Conservation (phyloP, 148 eudicot genomes). For the Silene conica region DNA sequence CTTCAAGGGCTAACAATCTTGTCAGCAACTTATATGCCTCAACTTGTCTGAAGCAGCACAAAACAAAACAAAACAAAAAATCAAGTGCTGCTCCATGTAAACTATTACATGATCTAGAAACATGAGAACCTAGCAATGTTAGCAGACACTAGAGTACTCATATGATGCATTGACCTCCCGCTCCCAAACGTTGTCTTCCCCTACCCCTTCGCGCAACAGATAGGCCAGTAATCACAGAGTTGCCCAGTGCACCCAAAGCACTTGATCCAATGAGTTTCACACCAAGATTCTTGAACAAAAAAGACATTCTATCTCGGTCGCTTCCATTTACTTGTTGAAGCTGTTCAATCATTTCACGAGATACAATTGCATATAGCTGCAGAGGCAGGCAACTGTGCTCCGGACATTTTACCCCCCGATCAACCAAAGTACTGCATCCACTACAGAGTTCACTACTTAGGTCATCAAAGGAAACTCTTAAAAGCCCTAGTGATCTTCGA, state of each 20-base stretch:
- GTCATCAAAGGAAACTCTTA: conserved; percentile 48
- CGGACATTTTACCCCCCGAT: conserved; percentile 29
- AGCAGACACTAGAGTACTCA: conserved; percentile 4
- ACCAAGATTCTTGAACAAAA: conserved; percentile 48
- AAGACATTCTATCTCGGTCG: conserved; percentile 41
- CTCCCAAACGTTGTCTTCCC: conserved; percentile 38
- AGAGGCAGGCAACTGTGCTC: conserved; percentile 36
- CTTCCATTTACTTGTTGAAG: conserved; percentile 52
- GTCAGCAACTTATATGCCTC: conserved; percentile 1
- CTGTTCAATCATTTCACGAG: conserved; percentile 67
- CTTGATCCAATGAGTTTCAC: conserved; percentile 67
- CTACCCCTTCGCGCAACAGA: conserved; percentile 53
- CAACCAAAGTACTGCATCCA: conserved; percentile 28
- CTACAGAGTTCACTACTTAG: conserved; percentile 24
- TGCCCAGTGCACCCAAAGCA: conserved; percentile 42
- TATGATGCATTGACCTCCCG: conserved; percentile 11
- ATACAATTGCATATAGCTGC: conserved; percentile 55
- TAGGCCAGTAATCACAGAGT: conserved; percentile 44
- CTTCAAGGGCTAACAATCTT: background rate
- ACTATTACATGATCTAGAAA: background rate
- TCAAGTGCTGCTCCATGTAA: conserved; percentile 9
- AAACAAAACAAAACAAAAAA: conserved; percentile 11
- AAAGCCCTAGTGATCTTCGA: conserved; percentile 48
- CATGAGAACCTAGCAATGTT: background rate
- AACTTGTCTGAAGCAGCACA: conserved; percentile 17